phyloP scores from a whole-genome alignment of 305 asterid genomes.

The Fraxinus xanthoxyloides region DNA sequence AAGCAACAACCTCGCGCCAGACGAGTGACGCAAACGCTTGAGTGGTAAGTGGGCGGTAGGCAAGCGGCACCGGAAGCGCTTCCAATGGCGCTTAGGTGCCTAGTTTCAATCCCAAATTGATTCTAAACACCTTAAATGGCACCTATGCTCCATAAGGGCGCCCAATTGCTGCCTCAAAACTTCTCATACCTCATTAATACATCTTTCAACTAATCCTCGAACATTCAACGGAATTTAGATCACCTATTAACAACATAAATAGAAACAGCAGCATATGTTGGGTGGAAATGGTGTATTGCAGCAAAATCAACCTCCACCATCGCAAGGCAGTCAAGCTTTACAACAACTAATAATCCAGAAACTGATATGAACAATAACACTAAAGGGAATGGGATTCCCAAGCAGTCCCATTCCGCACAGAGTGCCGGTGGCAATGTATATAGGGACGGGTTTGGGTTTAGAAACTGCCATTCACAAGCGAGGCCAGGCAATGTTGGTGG shows the following conservation, averaged over 20 bases:
- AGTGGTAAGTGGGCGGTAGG: no score
- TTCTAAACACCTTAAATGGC: no score
- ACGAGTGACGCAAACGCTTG: no score
- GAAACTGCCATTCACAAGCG: constrained; percentile 18
- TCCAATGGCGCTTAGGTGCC: no score
- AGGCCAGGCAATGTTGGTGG: constrained; percentile 28
- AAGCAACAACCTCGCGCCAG: no score
- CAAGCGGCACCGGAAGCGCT: no score
- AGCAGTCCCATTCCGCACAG: constrained; percentile 35
- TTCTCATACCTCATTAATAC: no score
- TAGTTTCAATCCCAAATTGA: no score
- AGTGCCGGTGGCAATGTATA: constrained; percentile 27
- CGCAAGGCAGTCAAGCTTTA: constrained; percentile 51
- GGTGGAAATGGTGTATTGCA: constrained; percentile 8
- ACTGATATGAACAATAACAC: constrained; percentile 45
- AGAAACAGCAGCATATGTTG: constrained; percentile 12
- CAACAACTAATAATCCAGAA: constrained; percentile 84
- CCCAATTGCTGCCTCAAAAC: no score
- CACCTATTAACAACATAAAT: background rate
- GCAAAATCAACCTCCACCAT: constrained; percentile 31
- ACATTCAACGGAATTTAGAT: no score
- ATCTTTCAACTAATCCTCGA: no score
- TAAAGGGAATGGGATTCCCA: constrained; percentile 33
- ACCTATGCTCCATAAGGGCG: no score
- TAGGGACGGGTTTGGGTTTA: constrained; percentile 23